Conservation (phyloP, 2,329 filamentous ascomycete species). For the Pseudogymnoascus sp. region DNA sequence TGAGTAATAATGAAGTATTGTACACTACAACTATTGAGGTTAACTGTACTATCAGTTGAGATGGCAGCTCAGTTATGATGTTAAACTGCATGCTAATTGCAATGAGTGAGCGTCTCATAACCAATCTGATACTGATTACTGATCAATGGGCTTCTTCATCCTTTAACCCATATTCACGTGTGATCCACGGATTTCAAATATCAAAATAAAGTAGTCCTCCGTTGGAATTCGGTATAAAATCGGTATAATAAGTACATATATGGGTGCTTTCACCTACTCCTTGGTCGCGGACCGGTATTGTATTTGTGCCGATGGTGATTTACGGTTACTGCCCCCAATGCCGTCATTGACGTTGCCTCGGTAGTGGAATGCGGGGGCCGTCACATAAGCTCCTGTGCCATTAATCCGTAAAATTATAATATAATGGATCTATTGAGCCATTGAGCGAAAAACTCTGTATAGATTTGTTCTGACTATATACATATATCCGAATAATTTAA, state of each 20-base stretch:
- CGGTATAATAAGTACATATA: neutral
- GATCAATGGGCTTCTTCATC: neutral
- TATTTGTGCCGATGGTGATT: neutral
- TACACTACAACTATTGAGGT: neutral
- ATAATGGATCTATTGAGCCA: neutral
- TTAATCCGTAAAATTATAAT: neutral
- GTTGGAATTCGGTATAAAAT: neutral
- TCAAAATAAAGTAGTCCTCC: neutral
- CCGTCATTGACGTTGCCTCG: neutral
- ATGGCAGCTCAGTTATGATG: neutral
- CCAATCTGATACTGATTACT: neutral
- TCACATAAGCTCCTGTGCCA: neutral
- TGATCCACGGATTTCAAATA: neutral
- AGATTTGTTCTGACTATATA: neutral
- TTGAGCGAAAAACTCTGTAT: neutral
- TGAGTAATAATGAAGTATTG: slow-evolving; percentile 1
- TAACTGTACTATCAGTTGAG: neutral
- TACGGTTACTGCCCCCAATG: neutral
- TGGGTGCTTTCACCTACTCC: neutral
- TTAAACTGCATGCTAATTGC: neutral
- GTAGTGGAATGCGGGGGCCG: neutral
- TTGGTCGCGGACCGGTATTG: neutral
- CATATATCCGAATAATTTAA: neutral
- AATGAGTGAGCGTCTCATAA: neutral
- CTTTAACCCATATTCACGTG: neutral